Conservation (phyloP, 345 rosid genomes). For the Anastatica hierochuntica region DNA sequence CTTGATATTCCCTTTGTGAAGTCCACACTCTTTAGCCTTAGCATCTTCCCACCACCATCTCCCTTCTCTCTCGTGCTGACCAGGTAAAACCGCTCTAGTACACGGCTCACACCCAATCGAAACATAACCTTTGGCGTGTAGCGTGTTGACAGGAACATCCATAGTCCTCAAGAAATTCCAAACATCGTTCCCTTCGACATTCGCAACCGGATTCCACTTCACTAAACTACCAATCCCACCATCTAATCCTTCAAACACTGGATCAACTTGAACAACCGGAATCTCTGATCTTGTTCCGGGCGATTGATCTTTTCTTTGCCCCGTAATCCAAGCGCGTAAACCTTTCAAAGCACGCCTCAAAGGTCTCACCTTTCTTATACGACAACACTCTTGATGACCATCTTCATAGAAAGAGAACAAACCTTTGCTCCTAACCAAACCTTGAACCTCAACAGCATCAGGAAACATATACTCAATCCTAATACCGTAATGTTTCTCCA, state of each 20-base stretch:
- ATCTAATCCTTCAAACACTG: conserved; percentile 81
- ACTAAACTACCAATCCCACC: conserved; percentile 85
- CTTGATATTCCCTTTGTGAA: conserved; percentile 86
- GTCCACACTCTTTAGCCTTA: conserved; percentile 93
- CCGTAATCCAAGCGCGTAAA: conserved; percentile 89
- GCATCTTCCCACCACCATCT: conserved; percentile 99
- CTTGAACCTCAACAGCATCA: conserved; percentile 92
- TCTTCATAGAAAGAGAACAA: too few relatives aligned
- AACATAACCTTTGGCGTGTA: conserved; percentile 69
- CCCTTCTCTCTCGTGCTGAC: conserved; percentile 97
- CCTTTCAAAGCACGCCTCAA: conserved; percentile 85
- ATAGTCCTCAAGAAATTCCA: conserved; percentile 85
- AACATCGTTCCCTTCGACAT: conserved; percentile 51
- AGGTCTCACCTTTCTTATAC: conserved; percentile 93
- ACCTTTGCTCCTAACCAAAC: conserved; percentile 77
- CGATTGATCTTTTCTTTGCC: conserved; percentile 93
- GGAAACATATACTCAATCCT: conserved; percentile 92
- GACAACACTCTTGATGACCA: conserved; percentile 98
- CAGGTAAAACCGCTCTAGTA: conserved; percentile 86
- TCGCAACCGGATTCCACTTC: conserved; percentile 94
- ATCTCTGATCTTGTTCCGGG: conserved; percentile 74
- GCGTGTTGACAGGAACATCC: conserved; percentile 73
- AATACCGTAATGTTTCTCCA: conserved; percentile 76
- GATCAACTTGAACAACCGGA: conserved; percentile 89
- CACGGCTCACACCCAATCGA: conserved; percentile 99